Conservation (phyloP, 164 flowering plant genomes). For the Magnolia kwangsiensis region DNA sequence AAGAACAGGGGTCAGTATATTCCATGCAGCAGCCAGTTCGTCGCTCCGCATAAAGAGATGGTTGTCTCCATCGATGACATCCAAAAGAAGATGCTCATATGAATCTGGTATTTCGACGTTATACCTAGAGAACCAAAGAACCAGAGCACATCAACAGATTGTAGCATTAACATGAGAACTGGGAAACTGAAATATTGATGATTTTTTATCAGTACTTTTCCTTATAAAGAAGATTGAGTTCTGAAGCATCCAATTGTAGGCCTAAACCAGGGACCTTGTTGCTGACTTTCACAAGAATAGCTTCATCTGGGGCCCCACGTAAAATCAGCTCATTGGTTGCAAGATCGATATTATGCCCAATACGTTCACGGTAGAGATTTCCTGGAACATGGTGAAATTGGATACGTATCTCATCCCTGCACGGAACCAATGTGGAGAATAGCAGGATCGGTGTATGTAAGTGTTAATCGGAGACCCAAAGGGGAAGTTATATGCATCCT, state of each 20-base stretch:
- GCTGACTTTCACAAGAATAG: slow-evolving; percentile 60
- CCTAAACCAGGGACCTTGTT: slow-evolving; percentile 64
- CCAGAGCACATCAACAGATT: neutral
- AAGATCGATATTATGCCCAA: slow-evolving; percentile 42
- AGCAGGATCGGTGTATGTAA: neutral
- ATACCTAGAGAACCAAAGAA: slow-evolving; percentile 33
- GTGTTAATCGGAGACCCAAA: too few relatives aligned
- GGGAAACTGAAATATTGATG: neutral
- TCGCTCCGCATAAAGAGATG: slow-evolving; percentile 66
- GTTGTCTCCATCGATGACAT: slow-evolving; percentile 61
- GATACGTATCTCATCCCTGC: slow-evolving; percentile 60
- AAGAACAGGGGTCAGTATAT: slow-evolving; percentile 48
- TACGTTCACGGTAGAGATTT: slow-evolving; percentile 43
- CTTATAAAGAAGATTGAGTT: slow-evolving; percentile 56
- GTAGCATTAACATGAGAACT: neutral
- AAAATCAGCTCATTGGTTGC: slow-evolving; percentile 58
- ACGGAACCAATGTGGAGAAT: neutral
- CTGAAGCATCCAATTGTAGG: slow-evolving; percentile 54
- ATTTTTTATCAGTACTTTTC: slow-evolving; percentile 36
- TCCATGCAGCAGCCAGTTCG: slow-evolving; percentile 63
- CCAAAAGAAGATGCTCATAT: slow-evolving; percentile 64
- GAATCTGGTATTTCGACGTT: slow-evolving; percentile 60
- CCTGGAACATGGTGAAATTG: slow-evolving; percentile 58
- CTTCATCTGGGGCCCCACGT: slow-evolving; percentile 62
- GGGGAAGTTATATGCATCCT: too few relatives aligned